A percentile compares a stretch with the other conserved stretches of the same genome.
Conservation (phyloP, 306 rosid species). For the Vigna trinervia region DNA sequence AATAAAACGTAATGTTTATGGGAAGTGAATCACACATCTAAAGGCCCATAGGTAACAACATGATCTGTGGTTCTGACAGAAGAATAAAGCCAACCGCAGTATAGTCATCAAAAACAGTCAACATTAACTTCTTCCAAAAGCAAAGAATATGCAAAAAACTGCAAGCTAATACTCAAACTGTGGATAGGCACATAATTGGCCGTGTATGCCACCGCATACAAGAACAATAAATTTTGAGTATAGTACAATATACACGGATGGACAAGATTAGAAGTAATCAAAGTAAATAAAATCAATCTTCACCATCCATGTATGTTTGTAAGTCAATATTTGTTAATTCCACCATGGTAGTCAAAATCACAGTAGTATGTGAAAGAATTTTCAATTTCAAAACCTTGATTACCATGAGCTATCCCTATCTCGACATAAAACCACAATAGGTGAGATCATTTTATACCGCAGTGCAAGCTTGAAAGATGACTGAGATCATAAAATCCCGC, state of each 20-base stretch:
- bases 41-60: background rate
- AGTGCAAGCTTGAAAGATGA: background rate
- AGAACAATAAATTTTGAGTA: background rate
- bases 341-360: background rate
- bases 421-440: background rate
- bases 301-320: background rate
- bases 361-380: background rate
- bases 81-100: background rate
- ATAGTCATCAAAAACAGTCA: background rate
- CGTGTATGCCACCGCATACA: background rate
- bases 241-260: background rate
- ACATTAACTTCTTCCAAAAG: background rate
- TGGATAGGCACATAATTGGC: conserved; percentile 7
- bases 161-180: background rate
- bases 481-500: background rate
- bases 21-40: background rate
- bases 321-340: background rate
- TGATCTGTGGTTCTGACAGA: background rate
- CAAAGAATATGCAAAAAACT: background rate
- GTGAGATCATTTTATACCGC: background rate
- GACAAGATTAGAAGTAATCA: background rate
- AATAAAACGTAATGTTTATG: background rate
- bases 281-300: background rate
- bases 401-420: background rate
- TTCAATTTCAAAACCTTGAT: no score